These are phyloP conservation scores for Lasiodiplodia sp. DNA, from an alignment of 2,329 filamentous ascomycete genomes.

Conservation along the genomic window DNA sequence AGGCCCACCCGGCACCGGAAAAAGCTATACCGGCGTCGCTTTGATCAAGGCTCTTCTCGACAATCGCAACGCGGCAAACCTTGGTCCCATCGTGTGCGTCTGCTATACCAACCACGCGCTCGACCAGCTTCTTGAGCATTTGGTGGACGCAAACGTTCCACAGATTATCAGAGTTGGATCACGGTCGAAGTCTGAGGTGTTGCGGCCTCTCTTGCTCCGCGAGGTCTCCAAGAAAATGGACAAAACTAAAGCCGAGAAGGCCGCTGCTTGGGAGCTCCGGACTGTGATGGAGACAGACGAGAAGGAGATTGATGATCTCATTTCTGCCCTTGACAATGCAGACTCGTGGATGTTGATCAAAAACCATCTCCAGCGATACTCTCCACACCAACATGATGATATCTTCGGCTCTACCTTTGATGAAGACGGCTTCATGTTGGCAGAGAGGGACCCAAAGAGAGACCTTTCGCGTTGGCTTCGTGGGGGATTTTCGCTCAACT, in stretches of 20 bases:
- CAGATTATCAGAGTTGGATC: slow-evolving; percentile 69
- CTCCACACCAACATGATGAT: background rate
- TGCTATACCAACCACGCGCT: slow-evolving; percentile 63
- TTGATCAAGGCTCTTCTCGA: slow-evolving; percentile 65
- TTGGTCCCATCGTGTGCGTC: slow-evolving; percentile 56
- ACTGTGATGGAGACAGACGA: slow-evolving; percentile 33
- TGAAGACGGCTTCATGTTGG: background rate
- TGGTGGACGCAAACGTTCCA: slow-evolving; percentile 56
- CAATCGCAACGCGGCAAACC: slow-evolving; percentile 41
- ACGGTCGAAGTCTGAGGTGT: slow-evolving; percentile 61
- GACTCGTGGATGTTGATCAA: slow-evolving; percentile 15
- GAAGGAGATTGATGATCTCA: slow-evolving; percentile 32
- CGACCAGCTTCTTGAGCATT: slow-evolving; percentile 67
- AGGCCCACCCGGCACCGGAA: slow-evolving; percentile 75
- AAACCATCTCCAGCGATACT: background rate
- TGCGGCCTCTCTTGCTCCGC: slow-evolving; percentile 61
- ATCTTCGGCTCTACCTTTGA: background rate
- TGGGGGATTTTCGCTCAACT: background rate
- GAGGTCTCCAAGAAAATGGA: slow-evolving; percentile 35
- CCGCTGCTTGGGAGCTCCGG: slow-evolving; percentile 39
- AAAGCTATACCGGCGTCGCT: slow-evolving; percentile 66
- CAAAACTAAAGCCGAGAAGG: slow-evolving; percentile 52
- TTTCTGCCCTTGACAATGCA: slow-evolving; percentile 27
- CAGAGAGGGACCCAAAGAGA: background rate
- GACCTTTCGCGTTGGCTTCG: background rate